Percentiles rank a stretch among this genome's conserved stretches.
phyloP scores from a whole-genome alignment of 768 basidiomycete genomes.

The Panaeolus cyanescens region DNA sequence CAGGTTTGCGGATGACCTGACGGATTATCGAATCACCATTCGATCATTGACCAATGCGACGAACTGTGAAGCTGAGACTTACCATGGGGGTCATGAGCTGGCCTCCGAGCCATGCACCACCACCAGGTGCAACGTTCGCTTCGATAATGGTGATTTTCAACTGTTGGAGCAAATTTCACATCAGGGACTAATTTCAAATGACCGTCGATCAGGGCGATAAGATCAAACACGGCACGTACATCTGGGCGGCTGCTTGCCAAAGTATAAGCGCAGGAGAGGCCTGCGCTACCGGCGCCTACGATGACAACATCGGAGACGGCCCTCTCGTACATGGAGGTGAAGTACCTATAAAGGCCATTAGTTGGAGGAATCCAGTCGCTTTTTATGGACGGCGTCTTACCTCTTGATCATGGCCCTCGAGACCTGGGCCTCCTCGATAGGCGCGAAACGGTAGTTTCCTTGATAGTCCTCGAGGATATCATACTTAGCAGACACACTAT shows the following conservation, averaged over 20 bases:
- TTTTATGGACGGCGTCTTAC: constrained; percentile 27
- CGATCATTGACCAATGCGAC: not conserved
- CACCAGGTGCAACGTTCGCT: constrained; percentile 79
- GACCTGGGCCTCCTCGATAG: constrained; percentile 76
- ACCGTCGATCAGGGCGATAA: not conserved
- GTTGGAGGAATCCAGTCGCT: not conserved
- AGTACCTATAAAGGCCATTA: constrained; percentile 51
- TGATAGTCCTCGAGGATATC: constrained; percentile 56
- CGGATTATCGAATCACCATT: not conserved
- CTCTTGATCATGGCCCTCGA: constrained; percentile 77
- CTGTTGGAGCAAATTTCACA: constrained; percentile 17
- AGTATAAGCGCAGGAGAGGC: constrained; percentile 74
- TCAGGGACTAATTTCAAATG: not conserved
- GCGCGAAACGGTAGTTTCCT: constrained; percentile 69
- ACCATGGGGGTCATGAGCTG: constrained; percentile 84
- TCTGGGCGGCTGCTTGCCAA: constrained; percentile 70
- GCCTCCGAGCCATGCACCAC: constrained; percentile 78
- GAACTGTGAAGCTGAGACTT: constrained; percentile 9
- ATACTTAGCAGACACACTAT: constrained; percentile 17
- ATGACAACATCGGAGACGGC: constrained; percentile 79
- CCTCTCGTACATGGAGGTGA: constrained; percentile 71
- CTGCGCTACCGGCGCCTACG: constrained; percentile 71
- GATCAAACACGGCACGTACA: constrained; percentile 29
- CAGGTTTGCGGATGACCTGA: constrained; percentile 78
- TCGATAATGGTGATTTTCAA: constrained; percentile 64